Conservation (phyloP, 2,329 filamentous ascomycete genomes). For the Annulohypoxylon truncatum region DNA sequence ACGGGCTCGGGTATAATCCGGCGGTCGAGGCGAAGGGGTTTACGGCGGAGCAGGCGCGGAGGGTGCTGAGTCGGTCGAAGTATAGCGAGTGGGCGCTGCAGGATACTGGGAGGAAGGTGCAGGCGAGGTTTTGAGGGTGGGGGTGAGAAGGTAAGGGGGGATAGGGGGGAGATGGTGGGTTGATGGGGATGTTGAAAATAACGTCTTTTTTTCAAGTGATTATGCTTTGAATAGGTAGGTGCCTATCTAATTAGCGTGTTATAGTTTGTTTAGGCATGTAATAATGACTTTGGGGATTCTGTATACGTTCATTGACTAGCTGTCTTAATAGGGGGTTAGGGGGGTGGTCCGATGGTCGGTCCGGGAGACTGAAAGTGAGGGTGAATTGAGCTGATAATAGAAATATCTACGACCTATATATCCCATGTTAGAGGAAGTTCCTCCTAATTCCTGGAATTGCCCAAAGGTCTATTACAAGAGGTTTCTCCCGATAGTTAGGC, state of each 20-base stretch:
- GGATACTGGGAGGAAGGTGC: slow-evolving; percentile 79
- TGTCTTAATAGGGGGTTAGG: too few relatives aligned
- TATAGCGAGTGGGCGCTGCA: slow-evolving; percentile 80
- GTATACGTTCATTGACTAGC: neutral
- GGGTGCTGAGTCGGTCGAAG: slow-evolving; percentile 75
- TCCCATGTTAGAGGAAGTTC: too few relatives aligned
- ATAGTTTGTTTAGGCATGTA: neutral
- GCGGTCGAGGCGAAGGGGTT: slow-evolving; percentile 91
- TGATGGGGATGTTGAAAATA: neutral
- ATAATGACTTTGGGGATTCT: neutral
- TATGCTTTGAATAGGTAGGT: too few relatives aligned
- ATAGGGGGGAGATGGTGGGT: neutral
- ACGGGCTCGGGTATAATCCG: slow-evolving; percentile 87
- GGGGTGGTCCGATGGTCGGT: too few relatives aligned
- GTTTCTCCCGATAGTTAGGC: too few relatives aligned
- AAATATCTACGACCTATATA: too few relatives aligned
- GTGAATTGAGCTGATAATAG: too few relatives aligned
- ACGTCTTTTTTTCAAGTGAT: neutral
- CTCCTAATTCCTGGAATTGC: too few relatives aligned
- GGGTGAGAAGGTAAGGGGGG: neutral
- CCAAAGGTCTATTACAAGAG: too few relatives aligned
- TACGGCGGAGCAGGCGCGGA: slow-evolving; percentile 77
- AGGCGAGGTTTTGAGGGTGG: slow-evolving; percentile 69
- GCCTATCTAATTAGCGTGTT: neutral
- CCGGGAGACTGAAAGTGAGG: too few relatives aligned